Evolutionary conservation across 2,329 filamentous ascomycete species (phyloP), one percentile per base, ranked within the genome.

Genomic region (Cordyceps javanica): DNA sequence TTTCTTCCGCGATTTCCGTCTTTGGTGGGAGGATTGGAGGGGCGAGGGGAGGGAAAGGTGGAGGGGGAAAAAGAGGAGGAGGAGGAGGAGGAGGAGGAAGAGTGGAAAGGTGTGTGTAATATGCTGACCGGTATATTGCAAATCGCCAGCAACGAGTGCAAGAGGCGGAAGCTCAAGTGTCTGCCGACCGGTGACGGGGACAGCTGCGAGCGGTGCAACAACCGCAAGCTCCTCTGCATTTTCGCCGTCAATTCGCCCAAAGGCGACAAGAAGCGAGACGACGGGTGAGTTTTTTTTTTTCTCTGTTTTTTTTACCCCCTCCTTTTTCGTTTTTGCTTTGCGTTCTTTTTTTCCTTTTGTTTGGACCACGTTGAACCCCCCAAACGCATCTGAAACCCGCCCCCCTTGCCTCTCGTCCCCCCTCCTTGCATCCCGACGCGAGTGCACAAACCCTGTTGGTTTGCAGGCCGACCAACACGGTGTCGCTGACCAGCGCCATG

Each of bases 141-240:
- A 19, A 11, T 14, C 14, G 21, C 10, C 32, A 69, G 70, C 28
- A 68, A 74, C 51, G 71, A 74, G 23, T 75, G 73, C 60, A 74
- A 74, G 58, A 72, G 70, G 39, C 62, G 71, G 28, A 75, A 75
- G 57, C 70, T 75, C 55, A 75, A 75, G 58, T 75, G 73, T 60
- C 63, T 71, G 38, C 67, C 67, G 1, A 59, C 60, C 0, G 62
- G 63, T 8, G 48, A 58, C 5, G 62, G 68, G 26, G 59, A 58
- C 1, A 61, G 55, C 21, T 73, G 71, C 42, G 65, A 70, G 59
- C 59, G 70, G 48, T 73, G 71, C 28, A 61, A 65, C 14, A 55
- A 61, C 8, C 62, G 64, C 45, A 67, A 67, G 0, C 54, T 67
- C 14, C 55, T 52, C 0, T 72, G 70, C 39, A 61, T 65, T 7